A percentile compares a stretch with the other conserved stretches of the same genome.
These are phyloP conservation scores for Acacia crassicarpa DNA, from an alignment of 306 rosid genomes.

Conservation along the genomic window DNA sequence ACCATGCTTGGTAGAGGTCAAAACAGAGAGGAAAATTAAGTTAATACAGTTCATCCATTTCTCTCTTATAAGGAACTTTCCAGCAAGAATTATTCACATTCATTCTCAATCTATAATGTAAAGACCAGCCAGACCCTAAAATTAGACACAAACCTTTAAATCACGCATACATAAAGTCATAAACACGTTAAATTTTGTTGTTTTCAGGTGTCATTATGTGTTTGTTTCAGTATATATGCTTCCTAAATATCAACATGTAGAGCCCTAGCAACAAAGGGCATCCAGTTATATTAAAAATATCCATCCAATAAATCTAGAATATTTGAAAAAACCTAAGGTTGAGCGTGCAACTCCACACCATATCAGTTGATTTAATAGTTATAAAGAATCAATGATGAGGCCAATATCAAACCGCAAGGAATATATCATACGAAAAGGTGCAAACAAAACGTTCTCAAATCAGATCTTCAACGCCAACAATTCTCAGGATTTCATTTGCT, in stretches of 20 bases:
- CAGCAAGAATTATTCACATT: not conserved
- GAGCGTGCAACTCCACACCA: not conserved
- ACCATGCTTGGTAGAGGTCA: not conserved
- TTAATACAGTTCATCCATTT: not conserved
- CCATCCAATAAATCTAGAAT: not conserved
- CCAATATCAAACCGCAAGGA: not conserved
- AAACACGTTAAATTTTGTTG: not conserved
- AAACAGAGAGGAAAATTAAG: not conserved
- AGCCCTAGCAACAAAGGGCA: not conserved
- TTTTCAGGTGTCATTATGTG: not conserved
- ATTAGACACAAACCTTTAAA: not conserved
- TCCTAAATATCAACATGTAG: not conserved
- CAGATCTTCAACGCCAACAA: not conserved
- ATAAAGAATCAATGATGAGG: not conserved
- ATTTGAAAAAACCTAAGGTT: not conserved
- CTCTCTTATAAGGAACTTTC: not conserved
- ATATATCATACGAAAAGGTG: not conserved
- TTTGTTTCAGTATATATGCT: not conserved
- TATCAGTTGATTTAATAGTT: not conserved
- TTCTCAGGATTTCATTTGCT: not conserved
- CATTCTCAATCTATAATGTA: not conserved
- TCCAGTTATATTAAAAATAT: not conserved
- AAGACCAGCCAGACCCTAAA: not conserved
- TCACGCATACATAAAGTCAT: not conserved
- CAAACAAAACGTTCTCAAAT: not conserved